These are phyloP conservation scores for Annulohypoxylon maeteangense DNA, from an alignment of 495 filamentous ascomycete genomes.

Conservation along the genomic window DNA sequence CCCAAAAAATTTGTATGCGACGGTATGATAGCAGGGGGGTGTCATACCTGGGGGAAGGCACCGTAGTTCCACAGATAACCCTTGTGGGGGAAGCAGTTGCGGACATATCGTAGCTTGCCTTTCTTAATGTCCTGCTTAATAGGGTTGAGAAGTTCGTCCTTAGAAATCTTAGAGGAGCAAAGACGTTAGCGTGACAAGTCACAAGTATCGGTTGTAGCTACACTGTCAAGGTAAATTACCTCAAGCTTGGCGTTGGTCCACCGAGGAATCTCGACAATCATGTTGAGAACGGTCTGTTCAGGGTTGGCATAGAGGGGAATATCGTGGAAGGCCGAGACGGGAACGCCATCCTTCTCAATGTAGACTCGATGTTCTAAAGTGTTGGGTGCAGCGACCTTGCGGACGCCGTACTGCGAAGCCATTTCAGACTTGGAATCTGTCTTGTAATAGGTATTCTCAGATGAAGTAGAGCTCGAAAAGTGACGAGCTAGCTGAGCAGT, in stretches of 20 bases:
- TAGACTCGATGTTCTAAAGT: slow-evolving; percentile 97
- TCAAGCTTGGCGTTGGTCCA: slow-evolving; percentile 99
- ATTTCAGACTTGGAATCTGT: slow-evolving; percentile 60
- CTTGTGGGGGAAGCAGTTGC: slow-evolving; percentile 99
- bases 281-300: slow-evolving; percentile 94
- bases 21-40: slow-evolving; percentile 16
- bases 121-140: slow-evolving; percentile 95
- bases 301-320: slow-evolving; percentile 96
- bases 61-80: slow-evolving; percentile 99
- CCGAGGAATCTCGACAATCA: slow-evolving; percentile 98
- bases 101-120: slow-evolving; percentile 94
- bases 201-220: slow-evolving; percentile 17
- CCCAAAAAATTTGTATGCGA: background rate
- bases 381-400: slow-evolving; percentile 89
- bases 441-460: slow-evolving; percentile 27
- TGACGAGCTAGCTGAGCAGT: slow-evolving; percentile 68
- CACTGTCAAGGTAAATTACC: slow-evolving; percentile 62
- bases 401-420: slow-evolving; percentile 70
- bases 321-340: slow-evolving; percentile 96
- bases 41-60: slow-evolving; percentile 90
- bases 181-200: slow-evolving; percentile 28
- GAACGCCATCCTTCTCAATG: slow-evolving; percentile 96
- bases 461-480: slow-evolving; percentile 54
- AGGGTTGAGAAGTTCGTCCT: slow-evolving; percentile 95
- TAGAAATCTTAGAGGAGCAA: slow-evolving; percentile 77